Percentiles rank a stretch among this genome's conserved stretches.
These are phyloP conservation scores for Hanseniaspora pseudoguilliermondii DNA, from an alignment of 805 yeast genomes.

Conservation along the genomic window DNA sequence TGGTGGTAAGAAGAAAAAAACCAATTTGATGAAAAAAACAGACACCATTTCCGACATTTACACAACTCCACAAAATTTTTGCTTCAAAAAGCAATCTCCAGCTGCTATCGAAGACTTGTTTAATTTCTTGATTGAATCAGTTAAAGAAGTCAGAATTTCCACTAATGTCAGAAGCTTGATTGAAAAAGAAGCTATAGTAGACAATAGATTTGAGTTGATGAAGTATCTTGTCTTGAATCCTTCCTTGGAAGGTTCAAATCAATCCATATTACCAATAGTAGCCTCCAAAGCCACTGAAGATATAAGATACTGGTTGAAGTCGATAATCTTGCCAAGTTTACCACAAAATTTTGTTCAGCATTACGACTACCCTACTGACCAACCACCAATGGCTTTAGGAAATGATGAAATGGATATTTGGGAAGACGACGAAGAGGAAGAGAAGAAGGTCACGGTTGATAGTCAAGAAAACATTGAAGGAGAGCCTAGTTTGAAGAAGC, in stretches of 20 bases:
- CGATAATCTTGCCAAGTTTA: constrained; percentile 52
- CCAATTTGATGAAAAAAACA: constrained; percentile 7
- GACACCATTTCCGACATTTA: constrained; percentile 12
- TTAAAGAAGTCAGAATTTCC: constrained; percentile 5
- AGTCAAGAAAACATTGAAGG: constrained; percentile 2
- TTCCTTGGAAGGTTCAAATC: constrained; percentile 35
- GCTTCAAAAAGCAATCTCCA: not conserved
- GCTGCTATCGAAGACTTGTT: not conserved
- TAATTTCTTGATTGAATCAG: constrained; percentile 5
- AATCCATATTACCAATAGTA: constrained; percentile 60
- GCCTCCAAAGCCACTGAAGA: constrained; percentile 27
- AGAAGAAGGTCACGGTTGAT: not conserved
- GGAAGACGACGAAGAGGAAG: constrained; percentile 12
- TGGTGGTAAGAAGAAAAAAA: constrained; percentile 5
- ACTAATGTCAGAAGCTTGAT: constrained; percentile 11
- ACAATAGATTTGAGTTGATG: constrained; percentile 1
- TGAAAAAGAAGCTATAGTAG: constrained; percentile 9
- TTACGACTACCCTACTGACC: constrained; percentile 1
- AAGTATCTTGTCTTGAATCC: constrained; percentile 43
- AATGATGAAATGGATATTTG: constrained; percentile 7
- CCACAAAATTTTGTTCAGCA: constrained; percentile 35
- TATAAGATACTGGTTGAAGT: constrained; percentile 8
- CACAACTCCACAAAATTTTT: constrained; percentile 9
- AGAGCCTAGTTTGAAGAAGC: constrained; percentile 7
- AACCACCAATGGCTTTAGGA: not conserved